phyloP scores from a whole-genome alignment of 225 moss, liverwort and hornwort species.

The Marchantia polymorpha region DNA sequence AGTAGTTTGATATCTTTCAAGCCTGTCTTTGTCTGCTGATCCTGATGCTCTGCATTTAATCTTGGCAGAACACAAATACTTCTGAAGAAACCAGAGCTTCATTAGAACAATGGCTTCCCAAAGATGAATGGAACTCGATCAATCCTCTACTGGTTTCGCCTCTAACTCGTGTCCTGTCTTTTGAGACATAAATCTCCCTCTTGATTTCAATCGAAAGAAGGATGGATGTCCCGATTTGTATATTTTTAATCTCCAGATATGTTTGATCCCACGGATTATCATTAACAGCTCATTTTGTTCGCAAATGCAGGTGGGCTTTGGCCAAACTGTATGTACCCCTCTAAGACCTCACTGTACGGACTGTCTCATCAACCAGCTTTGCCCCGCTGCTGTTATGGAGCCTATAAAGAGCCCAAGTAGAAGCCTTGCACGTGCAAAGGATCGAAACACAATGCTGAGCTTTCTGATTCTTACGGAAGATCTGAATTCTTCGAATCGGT shows the following conservation, averaged over 20 bases:
- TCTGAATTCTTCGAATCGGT: too few relatives aligned
- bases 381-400: constrained; percentile 45
- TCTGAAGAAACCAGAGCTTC: constrained; percentile 49
- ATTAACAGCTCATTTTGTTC: not conserved
- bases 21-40: not conserved
- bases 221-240: not conserved
- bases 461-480: too few relatives aligned
- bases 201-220: not conserved
- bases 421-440: constrained; percentile 3
- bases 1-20: not conserved
- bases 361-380: too few relatives aligned
- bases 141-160: constrained; percentile 42
- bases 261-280: not conserved
- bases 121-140: constrained; percentile 41
- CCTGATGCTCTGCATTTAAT: not conserved
- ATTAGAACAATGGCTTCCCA: constrained; percentile 44
- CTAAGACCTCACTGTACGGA: too few relatives aligned
- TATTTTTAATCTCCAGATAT: not conserved
- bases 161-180: not conserved
- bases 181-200: not conserved
- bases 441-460: too few relatives aligned
- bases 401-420: constrained; percentile 10
- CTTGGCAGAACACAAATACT: constrained; percentile 42
- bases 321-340: constrained; percentile 48
- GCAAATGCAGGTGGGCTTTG: constrained; percentile 47